Evolutionary conservation across 2,329 filamentous ascomycete species (phyloP), one percentile per base, ranked within the genome.

Genomic region (Scedosporium aurantiacum): DNA sequence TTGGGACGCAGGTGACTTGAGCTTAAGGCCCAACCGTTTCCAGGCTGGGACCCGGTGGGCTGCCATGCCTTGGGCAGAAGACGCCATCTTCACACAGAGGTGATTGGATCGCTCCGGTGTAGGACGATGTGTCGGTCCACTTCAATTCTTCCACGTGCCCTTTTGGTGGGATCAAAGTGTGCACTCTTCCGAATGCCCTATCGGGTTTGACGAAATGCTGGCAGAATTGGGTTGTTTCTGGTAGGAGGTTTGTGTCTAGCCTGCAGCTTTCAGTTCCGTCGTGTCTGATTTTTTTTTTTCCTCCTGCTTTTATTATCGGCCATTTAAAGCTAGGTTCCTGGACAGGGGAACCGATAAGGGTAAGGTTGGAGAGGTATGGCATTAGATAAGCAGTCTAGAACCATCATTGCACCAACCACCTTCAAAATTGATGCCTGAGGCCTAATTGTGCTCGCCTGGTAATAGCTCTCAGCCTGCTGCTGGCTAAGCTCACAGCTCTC

Each of bases 11-110:
- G 68, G 66, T 64, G 71, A 69, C 72, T 84, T 84, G 73, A 84
- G 81, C 76, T 83, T 83, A 70, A 84, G 79, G 72, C 82, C 82
- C 77, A 84, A 79, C 76, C 80, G 79, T 70, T 84, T 84, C 82
- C 82, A 84, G 65, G 81, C 81, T 62, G 82, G 82, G 64, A 80
- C 74, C 67, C 75, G 75, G 70, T 76, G 75, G 64, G 73, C 68
- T 72, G 75, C 73, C 73, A 76, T 72, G 68, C 69, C 71, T 67
- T 72, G 72, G 67, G 70, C 71, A 68, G 75, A 70, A 66, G 75
- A 75, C 66, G 72, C 76, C 75, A 79, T 79, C 70, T 67, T 72
- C 67, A 27, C 12, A 40, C 37, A 23, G 32, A 21, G 66, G 67
- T 65, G 70, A 68, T 60, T 55, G 58, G 50, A 14, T 43, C 32